Evolutionary conservation across 371 early-diverging fungal genomes (phyloP).

Genomic region (Syncephalastrum racemosum): DNA sequence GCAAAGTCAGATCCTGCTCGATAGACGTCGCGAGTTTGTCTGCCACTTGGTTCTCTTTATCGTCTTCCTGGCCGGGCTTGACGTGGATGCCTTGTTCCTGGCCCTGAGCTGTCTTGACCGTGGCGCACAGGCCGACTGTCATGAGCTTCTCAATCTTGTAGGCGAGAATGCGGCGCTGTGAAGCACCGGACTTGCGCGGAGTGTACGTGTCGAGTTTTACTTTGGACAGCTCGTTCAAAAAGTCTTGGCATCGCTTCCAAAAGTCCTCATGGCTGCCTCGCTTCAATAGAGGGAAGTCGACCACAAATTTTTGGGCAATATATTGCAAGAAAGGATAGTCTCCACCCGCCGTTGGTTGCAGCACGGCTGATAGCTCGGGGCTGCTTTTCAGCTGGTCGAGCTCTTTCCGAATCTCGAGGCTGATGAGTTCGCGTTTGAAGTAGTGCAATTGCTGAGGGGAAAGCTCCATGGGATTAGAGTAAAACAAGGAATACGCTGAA

Average conservation of each 20-base stretch:
- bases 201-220: slow-evolving; percentile 24
- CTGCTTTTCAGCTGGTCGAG: slow-evolving; percentile 15
- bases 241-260: slow-evolving; percentile 28
- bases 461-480: slow-evolving; percentile 15
- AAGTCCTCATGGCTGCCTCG: slow-evolving; percentile 23
- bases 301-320: slow-evolving; percentile 25
- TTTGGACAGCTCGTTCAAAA: slow-evolving; percentile 25
- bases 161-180: slow-evolving; percentile 26
- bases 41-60: not conserved
- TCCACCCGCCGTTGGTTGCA: not conserved
- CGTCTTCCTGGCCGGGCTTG: slow-evolving; percentile 7
- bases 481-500: not conserved
- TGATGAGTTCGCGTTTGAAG: slow-evolving; percentile 30
- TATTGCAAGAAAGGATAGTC: slow-evolving; percentile 28
- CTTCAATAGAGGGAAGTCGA: slow-evolving; percentile 33
- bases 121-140: slow-evolving; percentile 22
- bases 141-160: slow-evolving; percentile 26
- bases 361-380: slow-evolving; percentile 13
- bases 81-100: slow-evolving; percentile 24
- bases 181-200: slow-evolving; percentile 19
- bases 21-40: not conserved
- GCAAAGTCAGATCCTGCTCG: slow-evolving; percentile 9
- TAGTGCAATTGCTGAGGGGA: slow-evolving; percentile 28
- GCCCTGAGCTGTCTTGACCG: slow-evolving; percentile 27
- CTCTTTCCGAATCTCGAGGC: slow-evolving; percentile 21